Base-by-base conservation (phyloP, 2,329 filamentous ascomycete genomes). In the Penicillium paneum region DNA sequence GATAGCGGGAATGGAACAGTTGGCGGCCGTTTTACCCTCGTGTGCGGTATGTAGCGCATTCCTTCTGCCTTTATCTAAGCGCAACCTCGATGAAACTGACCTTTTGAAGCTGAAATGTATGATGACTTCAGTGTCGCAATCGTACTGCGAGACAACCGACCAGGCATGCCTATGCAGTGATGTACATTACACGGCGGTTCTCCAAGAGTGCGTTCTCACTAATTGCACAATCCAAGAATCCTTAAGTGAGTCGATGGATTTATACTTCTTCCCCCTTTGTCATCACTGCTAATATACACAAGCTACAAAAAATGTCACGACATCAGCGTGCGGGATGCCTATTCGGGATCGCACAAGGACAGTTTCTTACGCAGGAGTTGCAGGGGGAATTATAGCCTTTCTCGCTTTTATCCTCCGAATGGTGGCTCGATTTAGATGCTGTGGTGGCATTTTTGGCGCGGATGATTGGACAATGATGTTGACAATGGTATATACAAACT, bases 271-370 rank as follows among this genome's bases (percentile, higher is more conserved):
- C 21, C 8, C 3, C 21, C 8, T 7, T 12, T 2, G 12, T 7
- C 19, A 8, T 40, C 15, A 26, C 12, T 29, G 24, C 57, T 66
- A 35, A 66, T 50, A 35, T 19, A 8, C 12, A 21, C 24, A 48
- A 76, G 72, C 67, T 13, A 75, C 73, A 5, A 75, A 78, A 59
- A 78, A 78, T 55, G 64, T 71, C 45, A 78, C 76, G 0, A 50
- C 62, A 13, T 70, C 72, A 17, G 61, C 67, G 34, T 79, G 77
- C 50, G 64, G 67, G 29, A 71, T 68, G 2, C 73, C 75, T 0
- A 54, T 74, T 8, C 69, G 74, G 15, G 67, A 76, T 56, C 66
- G 65, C 41, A 69, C 65, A 7, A 61, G 64, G 3, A 44, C 58
- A 8, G 63, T 74, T 13, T 71, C 69, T 6, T 58, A 68, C 19